These are phyloP conservation scores for Phytophthora pisi DNA, from an alignment of 352 stramenopile species.

Conservation along the genomic window DNA sequence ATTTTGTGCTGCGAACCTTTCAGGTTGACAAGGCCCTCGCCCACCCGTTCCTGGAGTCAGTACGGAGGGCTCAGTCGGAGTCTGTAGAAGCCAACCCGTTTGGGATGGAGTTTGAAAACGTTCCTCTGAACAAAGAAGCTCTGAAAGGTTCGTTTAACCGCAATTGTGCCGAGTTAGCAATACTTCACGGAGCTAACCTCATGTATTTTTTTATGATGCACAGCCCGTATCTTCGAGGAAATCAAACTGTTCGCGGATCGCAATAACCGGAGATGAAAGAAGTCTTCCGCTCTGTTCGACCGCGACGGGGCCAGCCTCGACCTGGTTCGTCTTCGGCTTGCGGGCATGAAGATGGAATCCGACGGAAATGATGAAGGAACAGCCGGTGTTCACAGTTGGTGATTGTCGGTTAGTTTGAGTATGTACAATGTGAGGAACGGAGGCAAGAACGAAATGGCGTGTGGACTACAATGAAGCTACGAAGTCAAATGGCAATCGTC, in stretches of 20 bases:
- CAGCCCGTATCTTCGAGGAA: conserved; percentile 88
- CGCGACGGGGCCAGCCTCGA: conserved; percentile 22
- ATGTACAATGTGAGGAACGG: conserved; percentile 50
- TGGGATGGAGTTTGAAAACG: conserved; percentile 90
- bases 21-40: conserved; percentile 84
- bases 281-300: conserved; percentile 33
- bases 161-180: neutral
- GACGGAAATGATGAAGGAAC: conserved; percentile 24
- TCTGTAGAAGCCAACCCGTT: conserved; percentile 79
- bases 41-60: conserved; percentile 84
- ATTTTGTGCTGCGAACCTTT: neutral
- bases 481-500: conserved; percentile 34
- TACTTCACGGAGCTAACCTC: conserved; percentile 7
- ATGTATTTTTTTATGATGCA: conserved; percentile 7
- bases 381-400: conserved; percentile 24
- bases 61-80: conserved; percentile 77
- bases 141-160: conserved; percentile 69
- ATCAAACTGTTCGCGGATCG: conserved; percentile 82
- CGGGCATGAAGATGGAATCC: conserved; percentile 17
- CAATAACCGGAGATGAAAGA: conserved; percentile 74
- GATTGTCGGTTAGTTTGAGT: conserved; percentile 41
- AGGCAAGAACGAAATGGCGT: conserved; percentile 42
- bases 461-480: conserved; percentile 48
- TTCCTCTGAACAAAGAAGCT: conserved; percentile 80
- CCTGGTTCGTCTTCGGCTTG: conserved; percentile 16